Conservation (phyloP, 495 filamentous ascomycete genomes). For the Penicillium cataractarum region DNA sequence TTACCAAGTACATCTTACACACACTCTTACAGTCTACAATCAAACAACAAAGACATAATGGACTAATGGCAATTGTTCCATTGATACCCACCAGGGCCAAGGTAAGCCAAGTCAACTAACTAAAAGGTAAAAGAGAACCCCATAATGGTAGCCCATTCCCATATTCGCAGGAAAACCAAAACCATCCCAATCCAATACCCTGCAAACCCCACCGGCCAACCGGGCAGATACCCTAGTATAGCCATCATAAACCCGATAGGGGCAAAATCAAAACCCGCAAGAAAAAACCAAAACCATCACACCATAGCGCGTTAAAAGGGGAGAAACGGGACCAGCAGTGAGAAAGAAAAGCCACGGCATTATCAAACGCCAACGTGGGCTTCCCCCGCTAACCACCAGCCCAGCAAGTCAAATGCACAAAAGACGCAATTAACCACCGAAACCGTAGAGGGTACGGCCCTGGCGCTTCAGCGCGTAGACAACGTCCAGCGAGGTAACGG, state of each 20-base stretch:
- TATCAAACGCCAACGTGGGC: neutral
- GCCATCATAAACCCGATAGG: slow-evolving; percentile 1
- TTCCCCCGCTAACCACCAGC: neutral
- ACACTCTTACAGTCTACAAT: neutral
- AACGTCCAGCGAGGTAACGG: slow-evolving; percentile 91
- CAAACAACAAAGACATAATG: neutral
- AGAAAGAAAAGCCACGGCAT: neutral
- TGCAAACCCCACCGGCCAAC: slow-evolving; percentile 12
- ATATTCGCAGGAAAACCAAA: slow-evolving; percentile 5
- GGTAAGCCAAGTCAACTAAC: slow-evolving; percentile 8
- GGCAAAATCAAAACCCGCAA: slow-evolving; percentile 7
- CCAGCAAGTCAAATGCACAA: slow-evolving; percentile 5
- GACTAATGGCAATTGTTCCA: slow-evolving; percentile 11
- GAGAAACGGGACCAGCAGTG: neutral
- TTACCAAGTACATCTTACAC: no score
- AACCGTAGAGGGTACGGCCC: slow-evolving; percentile 96
- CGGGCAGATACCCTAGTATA: neutral
- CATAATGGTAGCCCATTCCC: slow-evolving; percentile 7
- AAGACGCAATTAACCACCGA: slow-evolving; percentile 78
- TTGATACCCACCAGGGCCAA: slow-evolving; percentile 1
- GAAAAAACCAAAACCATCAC: slow-evolving; percentile 34
- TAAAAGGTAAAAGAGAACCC: slow-evolving; percentile 7
- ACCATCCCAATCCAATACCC: slow-evolving; percentile 7
- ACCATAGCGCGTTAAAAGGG: slow-evolving; percentile 33
- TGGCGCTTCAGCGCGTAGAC: slow-evolving; percentile 96